Base-by-base conservation (phyloP, 108 stramenopile genomes). In the Mayamaea pseudoterrestris region DNA sequence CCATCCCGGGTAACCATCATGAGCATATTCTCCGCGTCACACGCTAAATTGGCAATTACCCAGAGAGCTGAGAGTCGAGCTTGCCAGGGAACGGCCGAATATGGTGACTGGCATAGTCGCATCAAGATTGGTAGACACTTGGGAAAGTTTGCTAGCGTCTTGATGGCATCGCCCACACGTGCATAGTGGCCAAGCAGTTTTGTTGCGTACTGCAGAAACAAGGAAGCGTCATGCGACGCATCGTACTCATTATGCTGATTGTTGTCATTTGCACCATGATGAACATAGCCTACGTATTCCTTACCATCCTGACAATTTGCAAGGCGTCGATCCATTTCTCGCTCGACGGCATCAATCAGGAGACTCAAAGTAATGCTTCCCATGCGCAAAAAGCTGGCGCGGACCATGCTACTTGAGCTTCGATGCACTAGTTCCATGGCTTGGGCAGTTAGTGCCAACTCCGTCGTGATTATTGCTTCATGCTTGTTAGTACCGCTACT, bases 101-200 rank as follows among this genome's bases (percentile, higher is more conserved):
- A 52, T 1, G 70, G 69, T n/a, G n/a, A n/a, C n/a, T n/a, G n/a
- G n/a, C n/a, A n/a, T n/a, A n/a, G n/a, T 12, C 44, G 61, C 0
- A 65, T 24, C 17, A 72, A 47, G 34, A 30, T 53, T 5, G 57
- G 37, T 7, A 79, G 42, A 17, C 74, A 57, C 16, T 69, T 63
- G 11, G 69, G 69, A 31, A 51, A 65, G 41, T 59, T 59, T n/a
- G 78, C 78, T 32, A 79, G 47, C 17, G 64, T 40, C 35, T 59
- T 37, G 24, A 70, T 74, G 2, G 65, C 61, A 3, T 42, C 21
- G 5, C 66, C 64, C 24, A 79, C 73, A 36, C 73, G 56, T 23
- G 78, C 78, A 56, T 71, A 74, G 48, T 79, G 78, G 0, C 78
- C 78, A 6, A 79, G 44, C 20, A 74, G 62, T 37, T 73, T 71